Evolutionary conservation across 768 basidiomycete genomes (phyloP), one percentile per base, ranked within the genome.

Genomic region (Kwoniella dendrophila): DNA sequence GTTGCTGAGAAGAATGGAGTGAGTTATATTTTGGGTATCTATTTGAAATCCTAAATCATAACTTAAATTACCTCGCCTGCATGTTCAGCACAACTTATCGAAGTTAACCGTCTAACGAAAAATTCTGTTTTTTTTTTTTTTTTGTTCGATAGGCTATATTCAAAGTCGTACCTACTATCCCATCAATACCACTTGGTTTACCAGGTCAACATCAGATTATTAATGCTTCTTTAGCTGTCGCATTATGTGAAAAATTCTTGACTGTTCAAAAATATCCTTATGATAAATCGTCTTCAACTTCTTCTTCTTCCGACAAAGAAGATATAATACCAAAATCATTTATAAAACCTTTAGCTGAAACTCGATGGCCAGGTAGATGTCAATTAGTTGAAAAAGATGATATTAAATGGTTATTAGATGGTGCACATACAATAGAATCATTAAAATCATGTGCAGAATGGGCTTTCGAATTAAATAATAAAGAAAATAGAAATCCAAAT

Each of bases 351-450:
- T 81, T 98, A 22, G 79, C 85, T 69, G 79, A 82, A 20, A 84
- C 92, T 3, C 85, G 82, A 62, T 99, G 96, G 95, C 94, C 96
- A 10, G 96, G 95, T 12, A 86, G 96, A 45, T 99, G 96, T 76
- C 96, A 99, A 80, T 85, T 84, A 8, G 85, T 95, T 12, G 20
- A 54, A 6, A 54, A 84, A 38, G 51, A 78, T 1, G 71, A 78
- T 16, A 82, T 84, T 6, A 88, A 85, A 2, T 98, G 96, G 96
- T 91, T 87, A 78, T 81, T 99, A 12, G 96, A 98, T 74, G 96
- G 96, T 0, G 94, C 96, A 11, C 96, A 99, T 77, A 99, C 96
- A 0, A 80, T 84, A 12, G 96, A 98, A 75, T 96, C 92, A 72
- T 82, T 99, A 29, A 83, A 85, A 44, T 92, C 86, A 63, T 95